Base-by-base conservation (phyloP, 2,329 filamentous ascomycete species). In the Thelonectria rubi region DNA sequence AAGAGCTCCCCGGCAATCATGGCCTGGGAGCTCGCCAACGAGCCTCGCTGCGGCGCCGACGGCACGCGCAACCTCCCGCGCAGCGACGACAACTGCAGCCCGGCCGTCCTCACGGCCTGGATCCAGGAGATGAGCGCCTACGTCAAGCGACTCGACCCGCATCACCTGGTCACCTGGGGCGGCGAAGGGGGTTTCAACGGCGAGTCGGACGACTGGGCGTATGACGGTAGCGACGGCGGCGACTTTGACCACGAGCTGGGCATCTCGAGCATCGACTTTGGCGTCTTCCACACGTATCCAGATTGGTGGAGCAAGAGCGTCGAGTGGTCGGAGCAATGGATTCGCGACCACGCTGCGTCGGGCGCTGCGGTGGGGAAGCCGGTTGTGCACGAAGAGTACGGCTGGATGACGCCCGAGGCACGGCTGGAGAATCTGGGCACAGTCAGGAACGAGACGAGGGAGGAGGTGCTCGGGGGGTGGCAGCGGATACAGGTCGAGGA, bases 21-120 rank as follows among this genome's bases (percentile, higher is more conserved):
- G 65, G 86, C 87, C 0, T 91, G 88, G 88, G 88, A 91, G 69
- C 77, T 91, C 2, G 85, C 81, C 58, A 91, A 91, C 66, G 88
- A 91, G 62, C 80, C 80, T 18, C 80, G 81, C 60, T 84, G 82
- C 71, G 80, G 80, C 20, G 81, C 77, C 21, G 80, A 83, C 53
- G 74, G 69, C 7, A 68, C 67, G 8, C 81, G 81, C 5, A 69
- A 69, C 39, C 61, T 69, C 3, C 67, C 67, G 14, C 59, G 67
- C 3, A 69, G 67, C 52, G 78, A 81, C 14, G 78, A 81, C 14
- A 82, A 85, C 12, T 91, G 88, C 71, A 76, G 78, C 42, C 83
- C 84, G 1, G 80, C 81, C 8, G 81, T 88, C 20, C 79, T 91
- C 62, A 82, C 81, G 37, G 79, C 84, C 47, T 91, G 87, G 88